Evolutionary conservation across 108 stramenopile species (phyloP).

Genomic region (Chaetoceros tenuissimus): DNA sequence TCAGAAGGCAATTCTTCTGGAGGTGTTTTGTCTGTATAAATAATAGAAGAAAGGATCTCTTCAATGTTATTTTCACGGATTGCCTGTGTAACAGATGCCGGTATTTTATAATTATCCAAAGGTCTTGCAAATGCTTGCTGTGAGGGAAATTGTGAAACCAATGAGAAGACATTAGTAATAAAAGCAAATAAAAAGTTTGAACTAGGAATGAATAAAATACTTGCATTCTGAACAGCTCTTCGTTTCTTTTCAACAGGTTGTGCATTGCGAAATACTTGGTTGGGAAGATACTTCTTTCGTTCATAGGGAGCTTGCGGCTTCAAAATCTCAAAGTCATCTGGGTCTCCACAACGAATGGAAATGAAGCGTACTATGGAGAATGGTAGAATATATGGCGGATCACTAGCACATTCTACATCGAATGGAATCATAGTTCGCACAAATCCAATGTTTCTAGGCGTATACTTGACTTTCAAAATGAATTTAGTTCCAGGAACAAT

Average conservation of each 20-base stretch:
- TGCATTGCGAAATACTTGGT: neutral
- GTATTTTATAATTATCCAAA: neutral
- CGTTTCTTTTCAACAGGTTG: neutral
- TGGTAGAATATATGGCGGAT: neutral
- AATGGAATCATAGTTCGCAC: constrained; percentile 9
- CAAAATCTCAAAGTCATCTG: constrained; percentile 22
- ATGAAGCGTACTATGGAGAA: constrained; percentile 21
- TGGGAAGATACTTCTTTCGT: constrained; percentile 4
- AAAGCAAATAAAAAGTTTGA: neutral
- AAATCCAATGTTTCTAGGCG: constrained; percentile 6
- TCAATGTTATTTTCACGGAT: constrained; percentile 6
- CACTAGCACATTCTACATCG: neutral
- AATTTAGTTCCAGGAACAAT: neutral
- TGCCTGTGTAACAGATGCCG: neutral
- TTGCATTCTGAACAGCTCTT: neutral
- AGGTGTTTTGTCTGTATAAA: neutral
- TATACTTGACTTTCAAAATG: constrained; percentile 1
- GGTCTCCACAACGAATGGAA: constrained; percentile 20
- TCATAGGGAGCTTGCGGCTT: constrained; percentile 26
- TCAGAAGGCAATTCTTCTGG: constrained; percentile 5
- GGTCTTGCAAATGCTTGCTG: constrained; percentile 1
- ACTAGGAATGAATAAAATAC: neutral
- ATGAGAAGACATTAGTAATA: neutral
- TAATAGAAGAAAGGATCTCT: neutral
- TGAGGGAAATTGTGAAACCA: neutral